Percentiles rank a stretch among this genome's conserved stretches.
Conservation (phyloP, 2,329 filamentous ascomycete species). For the Magnaporthales sp. region DNA sequence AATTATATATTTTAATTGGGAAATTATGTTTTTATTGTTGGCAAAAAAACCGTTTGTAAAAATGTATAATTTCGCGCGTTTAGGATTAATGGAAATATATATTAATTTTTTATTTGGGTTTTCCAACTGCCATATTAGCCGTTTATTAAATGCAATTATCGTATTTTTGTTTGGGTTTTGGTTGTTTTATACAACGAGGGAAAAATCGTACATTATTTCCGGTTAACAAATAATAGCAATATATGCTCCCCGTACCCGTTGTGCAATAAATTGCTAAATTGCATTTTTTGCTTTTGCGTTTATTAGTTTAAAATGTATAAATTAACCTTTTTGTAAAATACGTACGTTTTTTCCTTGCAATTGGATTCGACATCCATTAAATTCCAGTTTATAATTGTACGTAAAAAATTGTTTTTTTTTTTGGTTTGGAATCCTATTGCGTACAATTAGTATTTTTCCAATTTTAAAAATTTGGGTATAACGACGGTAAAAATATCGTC, state of each 20-base stretch:
- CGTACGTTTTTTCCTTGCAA: neutral
- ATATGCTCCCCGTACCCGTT: neutral
- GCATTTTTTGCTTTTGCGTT: neutral
- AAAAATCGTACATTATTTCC: neutral
- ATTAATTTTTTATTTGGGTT: no score
- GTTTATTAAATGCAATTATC: no score
- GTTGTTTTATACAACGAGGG: neutral
- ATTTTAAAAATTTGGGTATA: neutral
- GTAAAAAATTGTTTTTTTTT: neutral
- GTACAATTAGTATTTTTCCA: neutral
- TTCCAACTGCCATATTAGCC: no score
- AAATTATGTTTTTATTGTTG: no score
- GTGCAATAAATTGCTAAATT: neutral
- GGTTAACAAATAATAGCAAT: neutral
- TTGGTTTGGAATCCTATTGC: neutral
- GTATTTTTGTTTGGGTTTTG: no score
- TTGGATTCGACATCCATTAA: neutral
- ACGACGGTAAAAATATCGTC: neutral
- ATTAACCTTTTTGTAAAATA: neutral
- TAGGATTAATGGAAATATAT: no score
- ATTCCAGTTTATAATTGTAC: neutral
- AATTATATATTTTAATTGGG: no score
- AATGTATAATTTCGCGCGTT: no score
- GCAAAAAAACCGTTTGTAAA: no score
- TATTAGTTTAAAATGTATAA: neutral